Evolutionary conservation across 306 rosid genomes (phyloP), one percentile per base, ranked within the genome.

Genomic region (Canavalia ensiformis): DNA sequence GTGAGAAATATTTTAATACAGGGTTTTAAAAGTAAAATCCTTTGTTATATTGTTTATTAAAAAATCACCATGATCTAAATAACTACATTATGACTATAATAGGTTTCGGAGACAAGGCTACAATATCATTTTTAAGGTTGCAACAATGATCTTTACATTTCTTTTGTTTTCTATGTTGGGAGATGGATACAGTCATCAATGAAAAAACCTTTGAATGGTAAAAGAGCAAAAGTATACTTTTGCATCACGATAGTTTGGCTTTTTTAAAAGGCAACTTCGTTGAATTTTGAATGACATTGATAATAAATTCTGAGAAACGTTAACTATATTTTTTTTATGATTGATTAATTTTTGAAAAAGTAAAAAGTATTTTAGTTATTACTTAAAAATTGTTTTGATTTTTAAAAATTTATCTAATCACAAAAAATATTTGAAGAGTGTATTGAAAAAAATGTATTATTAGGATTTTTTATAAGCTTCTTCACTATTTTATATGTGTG

Each of bases 211-310:
- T 31, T 29, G 31, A 41, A 11, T 8, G 47, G 13, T 68, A 66
- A 78, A 77, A 78, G 52, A 30, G 74, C 44, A 60, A 68, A 65
- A 37, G 31, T 8, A 37, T 5, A 52, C 65, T 45, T 54, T 44
- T 67, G 11, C 11, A 5, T 7, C 28, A 55, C 55, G 13, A 67
- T 30, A 5, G 2, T 28, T 41, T 8, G 8, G 7, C 13, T 60
- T 29, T 60, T 56, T 57, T 8, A 57, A 30, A 28, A 30, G 37
- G 34, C 5, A 29, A 57, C 13, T 18, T 57, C 9, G 31, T 54
- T 4, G 3, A 12, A 29, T 33, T 5, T 10, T 33, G 68, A 33
- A 30, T 8, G 18, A 3, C 6, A 52, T 1, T 5, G 49, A 5
- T 5, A 45, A 5, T 45, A 7, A 45, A 8, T 8, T 18, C 25